Percentiles rank a stretch among this genome's conserved stretches.
These are phyloP conservation scores for Proliferodiscus dingleyae DNA, from an alignment of 2,329 filamentous ascomycete species.

Conservation along the genomic window DNA sequence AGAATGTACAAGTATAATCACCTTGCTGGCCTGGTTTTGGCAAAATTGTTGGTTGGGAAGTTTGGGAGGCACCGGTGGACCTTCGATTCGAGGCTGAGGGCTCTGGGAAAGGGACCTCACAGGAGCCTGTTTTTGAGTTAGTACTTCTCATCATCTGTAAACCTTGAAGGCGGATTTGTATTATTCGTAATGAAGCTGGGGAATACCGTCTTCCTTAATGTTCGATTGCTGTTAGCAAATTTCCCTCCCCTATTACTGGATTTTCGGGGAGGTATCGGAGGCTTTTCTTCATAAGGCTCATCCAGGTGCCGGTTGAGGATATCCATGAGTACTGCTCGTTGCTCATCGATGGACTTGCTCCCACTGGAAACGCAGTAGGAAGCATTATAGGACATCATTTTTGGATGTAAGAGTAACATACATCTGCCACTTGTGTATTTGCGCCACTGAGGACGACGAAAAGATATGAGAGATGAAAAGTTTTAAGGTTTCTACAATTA, in stretches of 20 bases:
- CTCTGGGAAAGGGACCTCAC: too few relatives aligned
- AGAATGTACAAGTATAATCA: too few relatives aligned
- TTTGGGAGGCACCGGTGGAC: background rate
- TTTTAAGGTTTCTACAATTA: too few relatives aligned
- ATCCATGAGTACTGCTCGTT: conserved; percentile 6
- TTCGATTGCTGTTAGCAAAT: background rate
- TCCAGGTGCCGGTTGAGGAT: conserved; percentile 8
- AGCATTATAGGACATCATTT: background rate
- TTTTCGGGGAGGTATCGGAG: background rate
- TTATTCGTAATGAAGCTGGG: background rate
- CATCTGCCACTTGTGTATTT: too few relatives aligned
- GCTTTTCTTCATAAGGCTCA: background rate
- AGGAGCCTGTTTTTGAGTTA: background rate
- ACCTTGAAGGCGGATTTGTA: too few relatives aligned
- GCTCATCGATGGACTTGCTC: conserved; percentile 1
- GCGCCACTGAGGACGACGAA: background rate
- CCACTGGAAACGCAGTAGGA: background rate
- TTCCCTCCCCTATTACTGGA: background rate
- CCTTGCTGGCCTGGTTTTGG: background rate
- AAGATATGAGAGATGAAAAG: too few relatives aligned
- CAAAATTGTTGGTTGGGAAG: too few relatives aligned
- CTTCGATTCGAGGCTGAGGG: background rate
- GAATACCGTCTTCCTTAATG: background rate
- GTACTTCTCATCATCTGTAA: background rate
- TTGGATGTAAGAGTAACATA: too few relatives aligned